Evolutionary conservation across 208 protist genomes (phyloP).

Genomic region (Acanthamoeba royreba): DNA sequence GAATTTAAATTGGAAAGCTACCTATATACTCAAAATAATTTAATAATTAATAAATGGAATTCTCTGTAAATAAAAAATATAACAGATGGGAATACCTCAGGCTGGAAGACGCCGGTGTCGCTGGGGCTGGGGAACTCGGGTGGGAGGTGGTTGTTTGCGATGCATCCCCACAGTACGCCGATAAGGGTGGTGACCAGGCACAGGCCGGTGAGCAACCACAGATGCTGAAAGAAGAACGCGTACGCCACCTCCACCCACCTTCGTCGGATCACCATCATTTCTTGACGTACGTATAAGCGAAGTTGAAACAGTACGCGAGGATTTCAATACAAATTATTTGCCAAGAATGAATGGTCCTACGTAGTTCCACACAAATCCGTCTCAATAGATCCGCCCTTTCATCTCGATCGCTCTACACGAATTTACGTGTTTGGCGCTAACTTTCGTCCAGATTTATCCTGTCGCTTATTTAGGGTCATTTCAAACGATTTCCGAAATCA

Average conservation of each 20-base stretch:
- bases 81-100: not conserved
- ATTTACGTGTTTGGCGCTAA: too few relatives aligned
- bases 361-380: too few relatives aligned
- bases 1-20: not conserved
- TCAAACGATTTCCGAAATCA: too few relatives aligned
- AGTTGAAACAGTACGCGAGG: too few relatives aligned
- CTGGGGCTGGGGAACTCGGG: not conserved
- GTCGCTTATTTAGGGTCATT: too few relatives aligned
- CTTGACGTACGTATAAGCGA: too few relatives aligned
- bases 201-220: not conserved
- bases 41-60: not conserved
- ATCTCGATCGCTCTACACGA: too few relatives aligned
- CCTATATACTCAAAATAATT: not conserved
- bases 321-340: too few relatives aligned
- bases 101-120: not conserved
- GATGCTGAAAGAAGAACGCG: conserved; percentile 1
- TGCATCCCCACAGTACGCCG: not conserved
- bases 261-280: too few relatives aligned
- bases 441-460: too few relatives aligned
- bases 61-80: not conserved
- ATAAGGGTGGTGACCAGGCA: not conserved
- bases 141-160: not conserved
- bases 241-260: conserved; percentile 14
- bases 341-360: too few relatives aligned
- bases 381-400: too few relatives aligned